Conservation (phyloP, 257 asterid species). For the Verbascum thapsus region DNA sequence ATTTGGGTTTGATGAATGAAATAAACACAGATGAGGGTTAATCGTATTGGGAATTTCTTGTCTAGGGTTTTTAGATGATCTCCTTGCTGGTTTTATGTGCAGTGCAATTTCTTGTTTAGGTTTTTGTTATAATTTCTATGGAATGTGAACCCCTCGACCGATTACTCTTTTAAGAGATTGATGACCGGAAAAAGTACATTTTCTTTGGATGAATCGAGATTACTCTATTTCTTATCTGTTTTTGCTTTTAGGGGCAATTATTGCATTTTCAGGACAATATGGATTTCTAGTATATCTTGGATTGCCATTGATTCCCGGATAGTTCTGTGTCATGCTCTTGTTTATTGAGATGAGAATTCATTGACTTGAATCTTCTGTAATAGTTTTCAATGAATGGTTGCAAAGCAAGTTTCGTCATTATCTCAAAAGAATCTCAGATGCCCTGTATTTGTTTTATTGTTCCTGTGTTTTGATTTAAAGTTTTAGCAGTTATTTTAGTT, state of each 20-base stretch:
- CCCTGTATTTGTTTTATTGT: neutral
- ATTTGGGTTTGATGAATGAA: conserved; percentile 17
- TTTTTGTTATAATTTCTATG: too few species aligned
- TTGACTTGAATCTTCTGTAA: neutral
- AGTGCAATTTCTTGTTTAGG: conserved; percentile 11
- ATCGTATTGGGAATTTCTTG: conserved; percentile 20
- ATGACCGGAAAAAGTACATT: neutral
- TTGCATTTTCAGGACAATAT: neutral
- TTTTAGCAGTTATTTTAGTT: conserved; percentile 1
- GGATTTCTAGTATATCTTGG: neutral
- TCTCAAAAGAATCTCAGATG: conserved; percentile 8
- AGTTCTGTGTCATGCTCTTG: neutral
- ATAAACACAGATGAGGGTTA: neutral
- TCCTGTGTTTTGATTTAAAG: neutral
- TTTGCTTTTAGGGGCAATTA: neutral
- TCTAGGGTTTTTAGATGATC: conserved; percentile 20
- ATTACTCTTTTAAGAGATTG: too few species aligned
- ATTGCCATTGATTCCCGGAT: neutral
- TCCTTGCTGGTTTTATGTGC: conserved; percentile 12
- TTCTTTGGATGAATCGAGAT: neutral
- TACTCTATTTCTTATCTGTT: neutral
- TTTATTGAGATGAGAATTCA: neutral
- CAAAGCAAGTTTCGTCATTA: neutral
- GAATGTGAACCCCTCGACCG: too few species aligned
- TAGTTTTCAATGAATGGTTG: neutral